Evolutionary conservation across 805 yeast genomes (phyloP).

Genomic region (Yarrowia hollandica): DNA sequence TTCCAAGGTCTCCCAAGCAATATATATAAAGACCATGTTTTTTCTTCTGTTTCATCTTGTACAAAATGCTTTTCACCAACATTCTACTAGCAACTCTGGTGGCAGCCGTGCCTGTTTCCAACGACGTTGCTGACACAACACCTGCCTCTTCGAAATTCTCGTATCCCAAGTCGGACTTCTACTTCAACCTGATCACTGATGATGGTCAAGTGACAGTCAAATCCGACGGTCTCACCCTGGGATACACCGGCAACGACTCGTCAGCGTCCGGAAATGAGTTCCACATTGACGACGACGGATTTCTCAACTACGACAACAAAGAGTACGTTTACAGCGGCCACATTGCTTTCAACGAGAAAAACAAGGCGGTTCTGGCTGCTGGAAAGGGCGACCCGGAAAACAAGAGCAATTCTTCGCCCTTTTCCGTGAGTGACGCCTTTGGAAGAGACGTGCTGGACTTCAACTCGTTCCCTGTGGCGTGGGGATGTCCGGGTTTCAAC

Average conservation of each 20-base stretch:
- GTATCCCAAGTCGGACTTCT: conserved; percentile 2
- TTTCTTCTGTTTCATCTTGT: neutral
- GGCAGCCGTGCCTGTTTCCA: neutral
- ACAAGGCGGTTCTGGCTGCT: neutral
- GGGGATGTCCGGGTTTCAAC: conserved; percentile 17
- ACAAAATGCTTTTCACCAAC: neutral
- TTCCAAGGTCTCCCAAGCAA: neutral
- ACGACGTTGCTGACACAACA: neutral
- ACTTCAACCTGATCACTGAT: conserved; percentile 3
- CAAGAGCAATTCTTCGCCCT: neutral
- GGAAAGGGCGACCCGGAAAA: neutral
- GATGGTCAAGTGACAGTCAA: conserved; percentile 8
- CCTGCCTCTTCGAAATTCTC: neutral
- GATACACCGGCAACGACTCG: neutral
- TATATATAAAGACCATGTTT: no score
- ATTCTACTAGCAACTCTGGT: neutral
- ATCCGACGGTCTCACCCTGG: neutral
- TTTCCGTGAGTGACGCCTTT: neutral
- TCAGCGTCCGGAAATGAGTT: conserved; percentile 13
- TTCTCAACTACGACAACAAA: conserved; percentile 7
- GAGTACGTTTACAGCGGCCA: conserved; percentile 3
- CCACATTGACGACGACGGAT: conserved; percentile 6
- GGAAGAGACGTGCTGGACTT: neutral
- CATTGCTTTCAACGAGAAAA: neutral
- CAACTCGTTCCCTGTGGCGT: conserved; percentile 1